These are phyloP conservation scores for Podospora anserina DNA, from an alignment of 495 filamentous ascomycete species.

Conservation along the genomic window DNA sequence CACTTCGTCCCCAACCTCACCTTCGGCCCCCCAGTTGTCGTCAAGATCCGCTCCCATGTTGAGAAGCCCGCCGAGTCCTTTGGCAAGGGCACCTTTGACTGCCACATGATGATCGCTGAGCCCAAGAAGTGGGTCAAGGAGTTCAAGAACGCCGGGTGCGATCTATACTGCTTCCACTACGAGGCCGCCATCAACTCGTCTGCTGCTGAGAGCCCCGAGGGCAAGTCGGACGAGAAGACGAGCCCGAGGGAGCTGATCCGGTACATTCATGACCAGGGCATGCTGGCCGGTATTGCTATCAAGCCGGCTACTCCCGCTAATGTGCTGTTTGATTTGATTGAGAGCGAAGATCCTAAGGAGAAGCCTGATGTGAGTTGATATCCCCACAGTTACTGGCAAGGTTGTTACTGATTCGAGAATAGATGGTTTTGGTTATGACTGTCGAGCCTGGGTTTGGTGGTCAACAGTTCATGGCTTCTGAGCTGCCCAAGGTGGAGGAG, in stretches of 20 bases:
- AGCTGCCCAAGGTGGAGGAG: conserved; percentile 87
- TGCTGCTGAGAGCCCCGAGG: conserved; percentile 75
- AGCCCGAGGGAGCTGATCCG: conserved; percentile 79
- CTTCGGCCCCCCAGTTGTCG: conserved; percentile 89
- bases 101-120: conserved; percentile 99
- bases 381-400: background rate
- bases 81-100: conserved; percentile 91
- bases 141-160: conserved; percentile 89
- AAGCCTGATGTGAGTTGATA: conserved; percentile 73
- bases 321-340: conserved; percentile 86
- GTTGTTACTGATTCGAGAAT: background rate
- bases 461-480: conserved; percentile 95
- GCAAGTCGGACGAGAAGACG: conserved; percentile 61
- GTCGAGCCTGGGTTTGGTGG: conserved; percentile 97
- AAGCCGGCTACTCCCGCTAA: conserved; percentile 89
- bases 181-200: conserved; percentile 84
- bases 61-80: conserved; percentile 49
- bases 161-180: conserved; percentile 99
- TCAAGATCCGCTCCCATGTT: conserved; percentile 84
- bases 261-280: conserved; percentile 82
- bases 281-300: conserved; percentile 92
- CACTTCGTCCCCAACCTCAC: conserved; percentile 99
- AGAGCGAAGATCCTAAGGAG: conserved; percentile 65
- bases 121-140: conserved; percentile 97
- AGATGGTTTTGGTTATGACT: conserved; percentile 99